A percentile compares a stretch with the other conserved stretches of the same genome.
phyloP scores from a whole-genome alignment of 306 rosid species.

The Purshia tridentata region DNA sequence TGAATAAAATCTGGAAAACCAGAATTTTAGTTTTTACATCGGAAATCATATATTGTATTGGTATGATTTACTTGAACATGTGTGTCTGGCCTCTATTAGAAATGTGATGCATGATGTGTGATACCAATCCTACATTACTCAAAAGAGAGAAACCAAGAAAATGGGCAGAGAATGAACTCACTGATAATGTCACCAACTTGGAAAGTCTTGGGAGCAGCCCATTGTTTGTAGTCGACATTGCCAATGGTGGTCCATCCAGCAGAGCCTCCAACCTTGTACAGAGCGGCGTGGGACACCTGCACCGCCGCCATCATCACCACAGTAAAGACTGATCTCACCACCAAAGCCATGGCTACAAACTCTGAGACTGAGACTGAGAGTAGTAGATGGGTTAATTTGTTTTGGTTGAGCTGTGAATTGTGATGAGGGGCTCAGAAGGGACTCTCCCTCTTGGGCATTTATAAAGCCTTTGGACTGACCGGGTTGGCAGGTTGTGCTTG shows the following conservation, averaged over 20 bases:
- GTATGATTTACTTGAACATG: too few relatives aligned
- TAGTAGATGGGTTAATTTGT: background rate
- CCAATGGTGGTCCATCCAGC: slow-evolving; percentile 82
- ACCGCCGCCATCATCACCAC: slow-evolving; percentile 25
- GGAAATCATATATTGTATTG: too few relatives aligned
- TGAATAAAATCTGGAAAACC: too few relatives aligned
- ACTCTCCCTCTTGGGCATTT: slow-evolving; percentile 21
- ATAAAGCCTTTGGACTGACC: slow-evolving; percentile 40
- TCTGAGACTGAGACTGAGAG: background rate
- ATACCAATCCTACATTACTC: too few relatives aligned
- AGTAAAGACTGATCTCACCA: slow-evolving; percentile 28
- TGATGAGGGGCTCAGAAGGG: background rate
- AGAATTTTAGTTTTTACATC: too few relatives aligned
- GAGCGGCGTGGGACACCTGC: slow-evolving; percentile 49
- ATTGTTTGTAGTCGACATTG: slow-evolving; percentile 57
- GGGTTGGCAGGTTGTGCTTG: slow-evolving; percentile 19
- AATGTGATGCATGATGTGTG: too few relatives aligned
- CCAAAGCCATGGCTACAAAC: slow-evolving; percentile 45
- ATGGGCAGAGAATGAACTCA: slow-evolving; percentile 30
- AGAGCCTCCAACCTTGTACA: slow-evolving; percentile 80
- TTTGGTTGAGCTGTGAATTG: slow-evolving; percentile 13
- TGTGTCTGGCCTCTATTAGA: too few relatives aligned
- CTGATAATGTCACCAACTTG: slow-evolving; percentile 70
- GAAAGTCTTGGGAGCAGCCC: slow-evolving; percentile 76
- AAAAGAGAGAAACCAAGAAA: too few relatives aligned